Conservation (phyloP, 331 rosid genomes). For the Quercus phellos region DNA sequence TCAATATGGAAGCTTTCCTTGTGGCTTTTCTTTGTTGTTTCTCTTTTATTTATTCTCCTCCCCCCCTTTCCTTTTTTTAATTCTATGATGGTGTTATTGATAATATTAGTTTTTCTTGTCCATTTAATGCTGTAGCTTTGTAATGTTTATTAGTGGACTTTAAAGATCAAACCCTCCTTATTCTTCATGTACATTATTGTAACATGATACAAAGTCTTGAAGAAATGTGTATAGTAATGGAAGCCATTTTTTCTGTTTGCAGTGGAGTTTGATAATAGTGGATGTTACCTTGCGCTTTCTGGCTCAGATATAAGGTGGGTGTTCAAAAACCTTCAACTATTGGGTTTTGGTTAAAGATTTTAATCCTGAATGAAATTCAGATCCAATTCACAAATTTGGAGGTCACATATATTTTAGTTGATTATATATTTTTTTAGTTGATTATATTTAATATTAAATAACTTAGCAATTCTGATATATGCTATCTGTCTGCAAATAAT, state of each 20-base stretch:
- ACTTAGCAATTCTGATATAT: not conserved
- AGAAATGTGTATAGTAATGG: not conserved
- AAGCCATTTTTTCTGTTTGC: conserved; percentile 33
- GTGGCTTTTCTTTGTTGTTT: not conserved
- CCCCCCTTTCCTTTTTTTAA: too few relatives aligned
- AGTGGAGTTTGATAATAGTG: conserved; percentile 97
- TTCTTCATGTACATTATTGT: not conserved
- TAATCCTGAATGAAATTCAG: not conserved
- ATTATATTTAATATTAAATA: not conserved
- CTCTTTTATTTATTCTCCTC: not conserved
- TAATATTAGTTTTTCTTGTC: not conserved
- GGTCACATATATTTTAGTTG: not conserved
- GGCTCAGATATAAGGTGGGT: conserved; percentile 90
- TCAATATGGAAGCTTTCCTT: not conserved
- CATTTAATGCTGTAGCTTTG: not conserved
- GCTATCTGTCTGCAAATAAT: not conserved
- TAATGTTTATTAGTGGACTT: not conserved
- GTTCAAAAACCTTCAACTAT: conserved; percentile 1
- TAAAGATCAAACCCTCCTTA: not conserved
- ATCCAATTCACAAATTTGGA: not conserved
- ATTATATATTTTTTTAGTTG: not conserved
- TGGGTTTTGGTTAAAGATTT: not conserved
- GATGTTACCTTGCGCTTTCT: conserved; percentile 84
- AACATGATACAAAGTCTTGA: not conserved
- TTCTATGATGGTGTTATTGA: not conserved